Percentiles rank a stretch among this genome's conserved stretches.
Conservation (phyloP, 768 basidiomycete genomes). For the Rubroboletus pulcherrimus region DNA sequence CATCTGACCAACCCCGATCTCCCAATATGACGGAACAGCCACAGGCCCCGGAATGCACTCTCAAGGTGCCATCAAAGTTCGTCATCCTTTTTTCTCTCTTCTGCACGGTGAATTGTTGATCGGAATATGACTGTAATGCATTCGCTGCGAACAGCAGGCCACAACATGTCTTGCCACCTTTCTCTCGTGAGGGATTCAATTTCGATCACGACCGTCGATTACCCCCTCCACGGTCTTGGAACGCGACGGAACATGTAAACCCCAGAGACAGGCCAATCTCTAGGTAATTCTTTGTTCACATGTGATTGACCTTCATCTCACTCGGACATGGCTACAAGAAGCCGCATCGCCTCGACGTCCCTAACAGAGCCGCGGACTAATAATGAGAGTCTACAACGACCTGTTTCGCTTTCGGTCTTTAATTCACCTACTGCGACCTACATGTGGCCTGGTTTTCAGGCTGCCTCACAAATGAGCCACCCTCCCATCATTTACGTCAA, state of each 20-base stretch:
- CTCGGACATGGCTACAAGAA: conserved; percentile 15
- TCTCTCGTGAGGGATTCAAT: conserved; percentile 30
- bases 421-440: conserved; percentile 43
- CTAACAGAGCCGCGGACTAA: conserved; percentile 18
- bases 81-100: conserved; percentile 14
- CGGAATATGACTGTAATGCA: conserved; percentile 20
- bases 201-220: conserved; percentile 34
- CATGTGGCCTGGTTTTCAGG: conserved; percentile 45
- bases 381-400: conserved; percentile 29
- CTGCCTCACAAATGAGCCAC: conserved; percentile 41
- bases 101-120: conserved; percentile 20
- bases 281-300: conserved; percentile 21
- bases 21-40: conserved; percentile 17
- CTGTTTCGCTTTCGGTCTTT: conserved; percentile 39
- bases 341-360: conserved; percentile 22
- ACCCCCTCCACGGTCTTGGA: conserved; percentile 32
- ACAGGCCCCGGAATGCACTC: conserved; percentile 20
- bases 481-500: conserved; percentile 40
- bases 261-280: conserved; percentile 23
- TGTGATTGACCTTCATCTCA: conserved; percentile 16
- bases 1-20: conserved; percentile 18
- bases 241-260: conserved; percentile 17
- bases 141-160: conserved; percentile 29
- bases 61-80: conserved; percentile 25
- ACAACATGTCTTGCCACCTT: conserved; percentile 33